Base-by-base conservation (phyloP, 106 monocot genomes). In the Dendrobium huoshanense region DNA sequence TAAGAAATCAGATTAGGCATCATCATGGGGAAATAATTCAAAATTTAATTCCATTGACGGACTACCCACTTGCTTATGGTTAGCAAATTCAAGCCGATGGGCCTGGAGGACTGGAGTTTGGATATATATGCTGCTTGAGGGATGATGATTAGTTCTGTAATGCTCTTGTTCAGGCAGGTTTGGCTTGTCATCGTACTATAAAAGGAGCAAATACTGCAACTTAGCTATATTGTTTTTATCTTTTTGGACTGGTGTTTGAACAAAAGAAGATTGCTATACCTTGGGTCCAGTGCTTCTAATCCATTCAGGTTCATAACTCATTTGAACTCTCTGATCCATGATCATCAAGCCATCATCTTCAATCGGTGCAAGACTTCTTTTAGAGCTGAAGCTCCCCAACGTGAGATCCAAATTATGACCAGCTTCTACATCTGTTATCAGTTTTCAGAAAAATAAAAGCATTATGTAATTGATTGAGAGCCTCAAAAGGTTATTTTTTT, bases 391-490 rank as follows among this genome's bases (percentile, higher is more conserved):
- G 59, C 80, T 87, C 54, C 95, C 95, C 64, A 93, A 68, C 61
- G 87, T 91, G 22, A 95, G 86, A 59, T 95, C 91, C 3, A 95
- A 87, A 77, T 87, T 84, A 73, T 92, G 90, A 1, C 87, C 87
- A 5, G 87, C 88, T 4, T 74, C 74, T 19, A 33, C 43, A 19
- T 43, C 74, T 74, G 13, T 41, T 20, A 43, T 41, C 18, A 19
- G 9, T 74, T 74, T 19, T 74, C 42, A 18, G 1, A 29, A 74
- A 18, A 37, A 19, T 51, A 59, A 25, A 47, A 33, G 19, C 37
- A 41, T 43, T 22, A 55, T 37, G 22, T n/a, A 25, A 2, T 55
- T 65, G 29, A 33, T 19, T 19, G n/a, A 9, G 48, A 37, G 47
- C 9, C 6, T 51, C 51, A 15, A 15, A 51, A 11, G 10, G 5